Evolutionary conservation across 352 stramenopile genomes (phyloP).

Genomic region (Globisporangium carolinianum): DNA sequence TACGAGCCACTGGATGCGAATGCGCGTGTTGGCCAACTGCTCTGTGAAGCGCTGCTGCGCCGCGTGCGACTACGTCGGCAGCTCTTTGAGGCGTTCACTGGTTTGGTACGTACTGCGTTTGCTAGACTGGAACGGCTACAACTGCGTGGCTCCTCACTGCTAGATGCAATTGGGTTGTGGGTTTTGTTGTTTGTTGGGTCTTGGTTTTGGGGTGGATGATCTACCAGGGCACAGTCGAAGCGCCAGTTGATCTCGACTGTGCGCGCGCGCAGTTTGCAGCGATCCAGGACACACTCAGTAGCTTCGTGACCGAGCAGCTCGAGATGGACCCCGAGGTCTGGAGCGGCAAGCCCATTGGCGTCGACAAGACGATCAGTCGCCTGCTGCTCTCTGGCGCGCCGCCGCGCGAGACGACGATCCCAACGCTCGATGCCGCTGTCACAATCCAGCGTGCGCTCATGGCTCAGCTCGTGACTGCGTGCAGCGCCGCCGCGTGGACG

Average conservation of each 20-base stretch:
- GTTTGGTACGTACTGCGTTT: constrained; percentile 14
- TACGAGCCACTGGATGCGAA: constrained; percentile 42
- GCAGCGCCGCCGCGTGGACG: constrained; percentile 50
- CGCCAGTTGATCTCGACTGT: constrained; percentile 28
- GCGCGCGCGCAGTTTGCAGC: constrained; percentile 33
- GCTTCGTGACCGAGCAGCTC: constrained; percentile 45
- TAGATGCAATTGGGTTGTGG: neutral
- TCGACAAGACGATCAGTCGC: constrained; percentile 69
- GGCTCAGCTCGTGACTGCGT: constrained; percentile 46
- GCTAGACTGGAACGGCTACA: too few species aligned
- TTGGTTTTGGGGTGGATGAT: neutral
- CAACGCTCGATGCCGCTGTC: constrained; percentile 41
- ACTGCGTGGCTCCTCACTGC: too few species aligned
- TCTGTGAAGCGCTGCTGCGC: constrained; percentile 59
- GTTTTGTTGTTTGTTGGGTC: neutral
- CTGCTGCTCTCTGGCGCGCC: constrained; percentile 62
- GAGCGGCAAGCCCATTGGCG: constrained; percentile 57
- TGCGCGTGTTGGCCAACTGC: constrained; percentile 32
- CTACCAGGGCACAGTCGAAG: constrained; percentile 33
- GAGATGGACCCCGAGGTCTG: constrained; percentile 67
- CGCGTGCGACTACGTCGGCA: constrained; percentile 47
- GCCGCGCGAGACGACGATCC: constrained; percentile 64
- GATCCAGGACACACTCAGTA: constrained; percentile 33
- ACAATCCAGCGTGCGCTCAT: constrained; percentile 46
- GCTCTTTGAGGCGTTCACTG: constrained; percentile 34